phyloP scores from a whole-genome alignment of 352 stramenopile genomes.

The Elongisporangium prolatum region DNA sequence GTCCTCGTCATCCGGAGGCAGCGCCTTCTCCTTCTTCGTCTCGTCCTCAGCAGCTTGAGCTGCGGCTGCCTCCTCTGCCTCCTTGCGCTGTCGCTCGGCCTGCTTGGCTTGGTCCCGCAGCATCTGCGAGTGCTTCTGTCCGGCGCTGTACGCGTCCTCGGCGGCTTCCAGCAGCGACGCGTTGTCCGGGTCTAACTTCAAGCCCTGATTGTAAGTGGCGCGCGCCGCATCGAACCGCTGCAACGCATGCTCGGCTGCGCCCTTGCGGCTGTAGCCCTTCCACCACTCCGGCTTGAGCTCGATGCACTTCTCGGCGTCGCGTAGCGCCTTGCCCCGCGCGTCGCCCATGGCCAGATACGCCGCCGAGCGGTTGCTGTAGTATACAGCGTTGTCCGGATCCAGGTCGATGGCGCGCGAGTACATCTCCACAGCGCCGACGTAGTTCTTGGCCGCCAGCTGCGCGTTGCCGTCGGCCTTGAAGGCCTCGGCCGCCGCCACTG shows the following conservation, averaged over 20 bases:
- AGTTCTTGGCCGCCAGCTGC: slow-evolving; percentile 57
- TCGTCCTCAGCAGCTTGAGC: slow-evolving; percentile 13
- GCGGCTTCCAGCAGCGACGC: slow-evolving; percentile 51
- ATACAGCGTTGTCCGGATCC: slow-evolving; percentile 82
- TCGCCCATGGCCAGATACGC: slow-evolving; percentile 78
- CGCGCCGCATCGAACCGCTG: slow-evolving; percentile 69
- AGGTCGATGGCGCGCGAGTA: slow-evolving; percentile 82
- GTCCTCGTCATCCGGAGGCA: slow-evolving; percentile 38
- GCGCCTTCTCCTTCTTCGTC: slow-evolving; percentile 11
- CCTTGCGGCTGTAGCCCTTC: slow-evolving; percentile 86
- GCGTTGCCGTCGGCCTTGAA: slow-evolving; percentile 86
- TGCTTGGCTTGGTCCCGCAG: slow-evolving; percentile 54
- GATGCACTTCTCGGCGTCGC: slow-evolving; percentile 77
- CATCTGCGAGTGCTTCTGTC: slow-evolving; percentile 53
- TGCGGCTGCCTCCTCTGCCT: slow-evolving; percentile 23
- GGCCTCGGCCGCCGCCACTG: slow-evolving; percentile 60
- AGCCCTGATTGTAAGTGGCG: slow-evolving; percentile 60
- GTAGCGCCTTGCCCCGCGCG: slow-evolving; percentile 71
- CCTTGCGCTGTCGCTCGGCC: slow-evolving; percentile 28
- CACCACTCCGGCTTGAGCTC: slow-evolving; percentile 75
- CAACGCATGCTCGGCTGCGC: slow-evolving; percentile 71
- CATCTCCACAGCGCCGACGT: slow-evolving; percentile 66
- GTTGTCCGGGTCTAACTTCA: slow-evolving; percentile 72
- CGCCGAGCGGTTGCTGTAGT: slow-evolving; percentile 83
- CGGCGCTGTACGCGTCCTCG: slow-evolving; percentile 70